Evolutionary conservation across 1,284 basidiomycete species (phyloP), one percentile per base, ranked within the genome.

Genomic region (Naganishia liquefaciens): DNA sequence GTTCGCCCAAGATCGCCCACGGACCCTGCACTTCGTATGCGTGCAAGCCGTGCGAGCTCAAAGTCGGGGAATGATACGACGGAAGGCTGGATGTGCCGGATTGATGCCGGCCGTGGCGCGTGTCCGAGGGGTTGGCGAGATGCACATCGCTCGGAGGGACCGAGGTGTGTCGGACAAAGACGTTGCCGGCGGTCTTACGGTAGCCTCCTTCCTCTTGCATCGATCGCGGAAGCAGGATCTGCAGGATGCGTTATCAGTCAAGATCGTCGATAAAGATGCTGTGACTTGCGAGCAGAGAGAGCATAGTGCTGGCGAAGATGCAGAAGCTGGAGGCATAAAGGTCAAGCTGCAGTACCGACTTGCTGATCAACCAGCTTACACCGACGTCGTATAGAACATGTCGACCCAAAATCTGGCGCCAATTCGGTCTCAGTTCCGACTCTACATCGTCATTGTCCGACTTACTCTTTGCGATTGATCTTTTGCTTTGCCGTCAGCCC

Each of bases 141-240:
- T 5, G 13, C 3, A 28, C 27, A 27, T 53, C 51, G 51, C 15
- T 13, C n/a, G 54, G 52, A 27, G 54, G n/a, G 27, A 25, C 40
- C 5, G 50, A 65, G 27, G 57, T 46, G 17, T 53, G 64, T 28
- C 51, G 55, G n/a, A 67, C 66, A 46, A 60, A 67, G 50, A 67
- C 55, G 39, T 64, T 43, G 51, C 57, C 57, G 40, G 23, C 49
- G 17, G 39, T 40, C 27, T 52, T 57, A 19, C 39, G 42, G 57
- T 52, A 50, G 6, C 46, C 66, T 50, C 54, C 61, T 51, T 58
- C 65, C 33, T 47, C 61, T n/a, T 43, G 53, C 73, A 74, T 74
- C 63, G 71, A 73, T 47, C 72, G 70, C 3, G 74, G 74, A n/a
- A 75, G 67, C 10, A 74, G 67, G 44, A 75, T 65, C 70, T 72